These are phyloP conservation scores for Trichoderma atroviride DNA, from an alignment of 2,329 filamentous ascomycete genomes.

Conservation along the genomic window DNA sequence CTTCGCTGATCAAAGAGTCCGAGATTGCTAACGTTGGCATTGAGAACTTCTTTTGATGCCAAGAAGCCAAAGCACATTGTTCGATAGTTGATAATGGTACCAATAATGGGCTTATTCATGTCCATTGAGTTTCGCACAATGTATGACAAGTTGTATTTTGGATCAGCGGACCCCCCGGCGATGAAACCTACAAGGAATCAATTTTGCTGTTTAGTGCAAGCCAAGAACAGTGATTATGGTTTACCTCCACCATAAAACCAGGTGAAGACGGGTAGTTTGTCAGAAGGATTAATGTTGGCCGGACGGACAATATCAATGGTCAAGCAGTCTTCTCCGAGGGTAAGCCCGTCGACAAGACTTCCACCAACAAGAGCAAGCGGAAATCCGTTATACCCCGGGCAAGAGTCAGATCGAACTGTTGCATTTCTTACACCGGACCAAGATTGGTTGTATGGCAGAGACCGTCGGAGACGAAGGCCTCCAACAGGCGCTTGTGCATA, in stretches of 20 bases:
- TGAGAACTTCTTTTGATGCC: neutral
- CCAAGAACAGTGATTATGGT: neutral
- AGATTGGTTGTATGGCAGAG: slow-evolving; percentile 12
- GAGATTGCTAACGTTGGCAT: slow-evolving; percentile 1
- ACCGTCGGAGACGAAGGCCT: slow-evolving; percentile 1
- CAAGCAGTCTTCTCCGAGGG: slow-evolving; percentile 4
- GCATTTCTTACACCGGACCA: slow-evolving; percentile 12
- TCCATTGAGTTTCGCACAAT: slow-evolving; percentile 2
- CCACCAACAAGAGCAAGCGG: slow-evolving; percentile 6
- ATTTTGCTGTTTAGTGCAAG: neutral
- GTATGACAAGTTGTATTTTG: slow-evolving; percentile 10
- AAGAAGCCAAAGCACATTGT: slow-evolving; percentile 10
- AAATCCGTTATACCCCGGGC: slow-evolving; percentile 4
- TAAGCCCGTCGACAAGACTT: slow-evolving; percentile 3
- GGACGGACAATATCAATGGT: slow-evolving; percentile 13
- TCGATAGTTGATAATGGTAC: neutral
- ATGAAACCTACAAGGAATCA: neutral
- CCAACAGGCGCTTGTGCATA: slow-evolving; percentile 9
- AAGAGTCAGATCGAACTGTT: slow-evolving; percentile 12
- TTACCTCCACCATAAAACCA: slow-evolving; percentile 15
- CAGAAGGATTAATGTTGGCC: neutral
- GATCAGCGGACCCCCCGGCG: slow-evolving; percentile 1
- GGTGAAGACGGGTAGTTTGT: slow-evolving; percentile 2
- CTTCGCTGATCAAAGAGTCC: slow-evolving; percentile 6
- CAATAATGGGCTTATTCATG: slow-evolving; percentile 13